Evolutionary conservation across 208 protist genomes (phyloP), one percentile per base, ranked within the genome.

Genomic region (Trypanosoma scelopori): DNA sequence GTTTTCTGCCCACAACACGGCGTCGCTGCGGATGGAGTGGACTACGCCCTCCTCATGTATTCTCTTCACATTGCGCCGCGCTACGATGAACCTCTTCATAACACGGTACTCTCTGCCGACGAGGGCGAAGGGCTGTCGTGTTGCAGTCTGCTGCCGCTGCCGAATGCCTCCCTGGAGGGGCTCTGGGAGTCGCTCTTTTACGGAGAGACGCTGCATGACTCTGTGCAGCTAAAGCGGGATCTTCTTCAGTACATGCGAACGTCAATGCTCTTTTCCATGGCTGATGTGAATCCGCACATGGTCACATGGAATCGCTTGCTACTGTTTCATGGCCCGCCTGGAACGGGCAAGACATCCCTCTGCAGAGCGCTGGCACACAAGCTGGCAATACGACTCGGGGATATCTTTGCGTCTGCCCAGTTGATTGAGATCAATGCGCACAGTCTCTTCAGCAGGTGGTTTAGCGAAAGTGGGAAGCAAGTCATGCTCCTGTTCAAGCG

Each of bases 381-480:
- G 65, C 62, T 95, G 3, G 46, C 90, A 1, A 77, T 93, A 32
- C 86, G 78, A n/a, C 62, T 96, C 46, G 41, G 43, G 35, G 28
- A 51, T 35, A 51, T 69, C 12, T 93, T 87, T 59, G 27, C 81
- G 30, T 50, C 62, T 39, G 74, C 85, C 1, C 64, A 66, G 42
- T 61, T 99, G 3, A 66, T 98, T 11, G 97, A 99, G 71, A 88
- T 99, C 37, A 98, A 98, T 76, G 86, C 95, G 1, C 97, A 99
- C 82, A 90, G 75, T 55, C 74, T 98, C 39, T 98, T 99, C 79
- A 97, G 89, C 51, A 96, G 98, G 49, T 99, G 95, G 95, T 99
- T 99, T 71, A 97, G 92, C 69, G 97, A 99, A 79, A 97, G 87
- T 63, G 98, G 98, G 0, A 99, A 99, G 79, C 84, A 98, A 55